Percentiles rank a stretch among this genome's conserved stretches.
Conservation (phyloP, 2,329 filamentous ascomycete genomes). For the Stylonectria norvegica region DNA sequence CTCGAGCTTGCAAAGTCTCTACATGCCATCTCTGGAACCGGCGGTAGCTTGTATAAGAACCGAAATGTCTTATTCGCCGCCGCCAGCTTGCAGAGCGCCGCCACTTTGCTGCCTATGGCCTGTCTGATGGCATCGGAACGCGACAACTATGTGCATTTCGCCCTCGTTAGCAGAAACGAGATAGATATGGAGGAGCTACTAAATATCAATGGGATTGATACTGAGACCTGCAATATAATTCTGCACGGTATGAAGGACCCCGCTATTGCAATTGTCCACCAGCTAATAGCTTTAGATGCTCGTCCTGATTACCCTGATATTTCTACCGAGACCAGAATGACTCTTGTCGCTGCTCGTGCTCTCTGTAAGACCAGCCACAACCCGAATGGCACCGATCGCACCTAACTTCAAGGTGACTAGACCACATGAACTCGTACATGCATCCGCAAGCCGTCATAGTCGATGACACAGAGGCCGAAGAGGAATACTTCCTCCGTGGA, state of each 20-base stretch:
- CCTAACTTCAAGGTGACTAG: too few species aligned
- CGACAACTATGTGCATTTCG: constrained; percentile 76
- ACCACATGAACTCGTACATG: constrained; percentile 69
- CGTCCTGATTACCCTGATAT: constrained; percentile 68
- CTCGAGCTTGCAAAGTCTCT: constrained; percentile 62
- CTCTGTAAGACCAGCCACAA: constrained; percentile 49
- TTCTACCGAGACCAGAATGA: constrained; percentile 69
- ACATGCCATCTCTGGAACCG: constrained; percentile 53
- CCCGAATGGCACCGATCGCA: constrained; percentile 7
- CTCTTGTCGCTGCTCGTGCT: constrained; percentile 59
- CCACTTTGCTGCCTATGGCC: constrained; percentile 72
- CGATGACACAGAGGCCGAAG: constrained; percentile 65
- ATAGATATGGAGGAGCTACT: constrained; percentile 67
- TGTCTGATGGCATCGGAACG: constrained; percentile 76
- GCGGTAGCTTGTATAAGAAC: constrained; percentile 51
- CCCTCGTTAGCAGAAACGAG: constrained; percentile 69
- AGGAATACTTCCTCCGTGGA: constrained; percentile 62
- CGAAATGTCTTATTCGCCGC: constrained; percentile 77
- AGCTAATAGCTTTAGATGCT: constrained; percentile 54
- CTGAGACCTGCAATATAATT: constrained; percentile 63
- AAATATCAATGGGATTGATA: constrained; percentile 75
- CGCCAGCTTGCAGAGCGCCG: constrained; percentile 68
- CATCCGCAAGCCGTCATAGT: constrained; percentile 74
- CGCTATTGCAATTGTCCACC: not conserved
- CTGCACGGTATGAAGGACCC: constrained; percentile 46